Evolutionary conservation across 148 eudicot species (phyloP), one percentile per base, ranked within the genome.

Genomic region (Limonium bicolor): DNA sequence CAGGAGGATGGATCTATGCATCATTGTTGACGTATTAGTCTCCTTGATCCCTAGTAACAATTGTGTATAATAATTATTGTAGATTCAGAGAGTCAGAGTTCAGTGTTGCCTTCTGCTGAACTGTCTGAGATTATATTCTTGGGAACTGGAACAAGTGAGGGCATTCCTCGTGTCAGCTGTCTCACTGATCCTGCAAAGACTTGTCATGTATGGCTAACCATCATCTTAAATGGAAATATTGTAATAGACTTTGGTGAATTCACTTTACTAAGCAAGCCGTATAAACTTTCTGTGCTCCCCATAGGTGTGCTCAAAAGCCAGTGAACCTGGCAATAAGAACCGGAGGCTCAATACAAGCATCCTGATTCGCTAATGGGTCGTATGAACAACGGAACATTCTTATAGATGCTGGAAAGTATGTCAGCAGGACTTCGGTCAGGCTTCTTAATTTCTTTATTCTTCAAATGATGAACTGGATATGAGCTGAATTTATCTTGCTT

Each of bases 101-200:
- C 44, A 5, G 67, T 25, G 31, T 27, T 65, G 36, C 48, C 66
- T 38, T 36, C 31, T 36, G 42, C 58, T 2, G 20, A 68, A 37
- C 70, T 71, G 51, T 53, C 95, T 14, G 99, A 92, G 69, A 75
- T 92, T 55, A 69, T 92, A 64, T 90, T 85, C 61, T 20, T 92
- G 41, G 99, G 95, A 35, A 92, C 99, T 6, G 99, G 99, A 43
- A 92, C 99, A 42, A 92, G 99, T 66, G 99, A 92, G 67, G 99
- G 99, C 50, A 78, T 85, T 45, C 95, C 95, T 43, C 95, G 99
- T 43, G 88, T 92, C 53, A 92, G 99, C 77, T 92, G 99, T 70
- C 80, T 92, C 21, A 81, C 99, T 37, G 60, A 85, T 69, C 80
- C 86, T 57, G 14, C 40, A 51, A 76, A 85, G 67, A 58, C 51